A percentile compares a stretch with the other conserved stretches of the same genome.
These are phyloP conservation scores for Myxozyma geophila DNA, from an alignment of 805 yeast genomes.

Conservation along the genomic window DNA sequence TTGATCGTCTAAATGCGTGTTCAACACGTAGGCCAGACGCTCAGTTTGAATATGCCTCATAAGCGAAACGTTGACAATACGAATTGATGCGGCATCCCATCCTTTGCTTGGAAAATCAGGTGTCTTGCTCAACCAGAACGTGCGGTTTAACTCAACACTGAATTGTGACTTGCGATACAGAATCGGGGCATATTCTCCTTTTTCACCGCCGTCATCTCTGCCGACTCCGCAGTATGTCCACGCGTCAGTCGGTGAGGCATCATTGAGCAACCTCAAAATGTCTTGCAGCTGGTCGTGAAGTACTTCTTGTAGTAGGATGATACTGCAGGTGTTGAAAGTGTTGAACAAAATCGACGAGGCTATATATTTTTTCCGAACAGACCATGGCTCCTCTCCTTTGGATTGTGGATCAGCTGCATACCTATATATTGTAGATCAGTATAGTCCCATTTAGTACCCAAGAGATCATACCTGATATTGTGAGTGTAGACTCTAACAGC, in stretches of 20 bases:
- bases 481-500: constrained; percentile 29
- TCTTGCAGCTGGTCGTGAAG: constrained; percentile 54
- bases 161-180: constrained; percentile 49
- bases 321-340: constrained; percentile 44
- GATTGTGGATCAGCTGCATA: constrained; percentile 36
- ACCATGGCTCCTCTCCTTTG: constrained; percentile 54
- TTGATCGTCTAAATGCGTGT: constrained; percentile 58
- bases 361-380: constrained; percentile 48
- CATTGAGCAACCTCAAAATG: constrained; percentile 44
- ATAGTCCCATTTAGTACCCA: not conserved
- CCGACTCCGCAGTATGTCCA: constrained; percentile 59
- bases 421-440: constrained; percentile 18
- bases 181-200: constrained; percentile 60
- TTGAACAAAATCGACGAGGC: constrained; percentile 50
- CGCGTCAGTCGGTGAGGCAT: constrained; percentile 34
- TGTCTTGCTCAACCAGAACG: constrained; percentile 60
- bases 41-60: constrained; percentile 41
- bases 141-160: constrained; percentile 49
- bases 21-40: constrained; percentile 45
- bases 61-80: constrained; percentile 49
- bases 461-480: constrained; percentile 24
- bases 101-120: constrained; percentile 59
- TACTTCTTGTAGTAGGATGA: constrained; percentile 57
- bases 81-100: constrained; percentile 54
- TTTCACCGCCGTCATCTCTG: constrained; percentile 55